Evolutionary conservation across 192 early-diverging fungal species (phyloP).

Genomic region (Podila verticillata): DNA sequence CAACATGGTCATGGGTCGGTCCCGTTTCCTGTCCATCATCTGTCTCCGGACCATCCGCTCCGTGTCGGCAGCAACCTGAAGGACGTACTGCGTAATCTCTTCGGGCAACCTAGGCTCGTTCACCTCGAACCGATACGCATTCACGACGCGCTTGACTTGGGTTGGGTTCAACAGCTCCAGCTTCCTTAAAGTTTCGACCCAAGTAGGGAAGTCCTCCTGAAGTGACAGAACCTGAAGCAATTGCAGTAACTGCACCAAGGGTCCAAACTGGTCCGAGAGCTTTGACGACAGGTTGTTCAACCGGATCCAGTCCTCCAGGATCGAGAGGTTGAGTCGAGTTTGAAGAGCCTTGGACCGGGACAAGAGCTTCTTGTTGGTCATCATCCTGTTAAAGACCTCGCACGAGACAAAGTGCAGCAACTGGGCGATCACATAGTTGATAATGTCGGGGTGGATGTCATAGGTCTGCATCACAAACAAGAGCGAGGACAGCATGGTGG

Average conservation of each 20-base stretch:
- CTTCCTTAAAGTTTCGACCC: constrained; percentile 76
- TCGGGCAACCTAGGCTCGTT: constrained; percentile 75
- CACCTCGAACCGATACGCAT: constrained; percentile 89
- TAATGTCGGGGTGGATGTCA: constrained; percentile 79
- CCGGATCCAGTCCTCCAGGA: constrained; percentile 88
- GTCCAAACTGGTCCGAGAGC: constrained; percentile 64
- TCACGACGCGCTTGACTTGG: constrained; percentile 78
- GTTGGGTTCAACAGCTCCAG: constrained; percentile 74
- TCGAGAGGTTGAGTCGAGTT: constrained; percentile 84
- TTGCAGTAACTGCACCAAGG: constrained; percentile 83
- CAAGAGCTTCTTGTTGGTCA: constrained; percentile 77
- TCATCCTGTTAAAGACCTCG: constrained; percentile 88
- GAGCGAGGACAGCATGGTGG: constrained; percentile 73
- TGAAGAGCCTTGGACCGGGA: constrained; percentile 85
- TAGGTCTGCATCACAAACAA: constrained; percentile 76
- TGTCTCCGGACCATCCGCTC: constrained; percentile 55
- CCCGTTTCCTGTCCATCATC: constrained; percentile 51
- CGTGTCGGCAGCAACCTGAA: constrained; percentile 77
- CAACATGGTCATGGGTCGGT: constrained; percentile 48
- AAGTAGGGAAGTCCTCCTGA: constrained; percentile 75
- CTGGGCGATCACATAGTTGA: constrained; percentile 78
- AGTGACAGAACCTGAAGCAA: constrained; percentile 84
- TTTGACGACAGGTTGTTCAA: constrained; percentile 57
- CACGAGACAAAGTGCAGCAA: constrained; percentile 80
- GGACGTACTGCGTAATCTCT: constrained; percentile 81